A percentile compares a stretch with the other conserved stretches of the same genome.
Evolutionary conservation across 352 stramenopile genomes (phyloP).

Genomic region (Phytophthora pisi): DNA sequence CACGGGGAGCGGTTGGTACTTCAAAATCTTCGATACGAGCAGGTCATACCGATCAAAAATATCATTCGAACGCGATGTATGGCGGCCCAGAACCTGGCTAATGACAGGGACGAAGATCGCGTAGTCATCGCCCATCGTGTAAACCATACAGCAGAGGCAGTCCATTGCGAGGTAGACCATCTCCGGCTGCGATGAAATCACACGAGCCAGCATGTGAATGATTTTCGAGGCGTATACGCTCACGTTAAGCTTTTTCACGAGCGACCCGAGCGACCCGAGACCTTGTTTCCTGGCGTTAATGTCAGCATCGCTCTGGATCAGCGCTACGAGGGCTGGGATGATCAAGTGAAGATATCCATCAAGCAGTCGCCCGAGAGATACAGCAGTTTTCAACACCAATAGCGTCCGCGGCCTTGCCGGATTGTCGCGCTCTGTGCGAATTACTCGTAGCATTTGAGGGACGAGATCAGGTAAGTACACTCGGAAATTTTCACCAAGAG

Average conservation of each 20-base stretch:
- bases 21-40: constrained; percentile 88
- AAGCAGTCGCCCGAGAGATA: constrained; percentile 75
- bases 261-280: constrained; percentile 77
- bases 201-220: constrained; percentile 88
- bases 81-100: constrained; percentile 77
- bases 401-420: constrained; percentile 70
- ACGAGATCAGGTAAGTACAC: constrained; percentile 90
- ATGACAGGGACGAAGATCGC: constrained; percentile 90
- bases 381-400: constrained; percentile 78
- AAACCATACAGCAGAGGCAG: constrained; percentile 89
- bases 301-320: constrained; percentile 87
- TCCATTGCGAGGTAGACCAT: constrained; percentile 90
- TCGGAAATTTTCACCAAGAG: constrained; percentile 85
- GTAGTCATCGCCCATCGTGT: constrained; percentile 90
- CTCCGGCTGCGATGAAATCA: constrained; percentile 83
- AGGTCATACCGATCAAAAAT: constrained; percentile 90
- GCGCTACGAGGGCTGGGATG: constrained; percentile 77
- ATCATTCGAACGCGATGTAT: constrained; percentile 73
- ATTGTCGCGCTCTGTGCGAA: constrained; percentile 79
- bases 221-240: constrained; percentile 90
- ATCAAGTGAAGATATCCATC: constrained; percentile 89
- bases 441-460: constrained; percentile 87
- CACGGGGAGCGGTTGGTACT: constrained; percentile 84
- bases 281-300: constrained; percentile 83
- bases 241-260: constrained; percentile 91